A percentile compares a stretch with the other conserved stretches of the same genome.
Conservation (phyloP, 2,329 filamentous ascomycete genomes). For the Ceratocystis destructans region DNA sequence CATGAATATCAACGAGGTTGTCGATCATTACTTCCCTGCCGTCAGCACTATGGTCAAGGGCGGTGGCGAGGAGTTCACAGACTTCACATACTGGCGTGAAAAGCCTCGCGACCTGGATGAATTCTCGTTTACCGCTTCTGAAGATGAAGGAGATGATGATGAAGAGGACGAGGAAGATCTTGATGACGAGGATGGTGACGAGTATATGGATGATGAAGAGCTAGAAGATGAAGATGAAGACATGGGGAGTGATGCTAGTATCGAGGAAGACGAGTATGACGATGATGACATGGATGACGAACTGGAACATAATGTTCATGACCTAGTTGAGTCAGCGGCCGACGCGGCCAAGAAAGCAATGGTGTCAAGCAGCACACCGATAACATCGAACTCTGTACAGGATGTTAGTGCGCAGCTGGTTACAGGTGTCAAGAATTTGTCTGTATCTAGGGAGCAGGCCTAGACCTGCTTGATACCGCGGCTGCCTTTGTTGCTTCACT, state of each 20-base stretch:
- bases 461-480: not conserved
- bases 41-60: constrained; percentile 74
- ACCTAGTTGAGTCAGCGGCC: constrained; percentile 13
- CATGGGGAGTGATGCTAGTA: constrained; percentile 27
- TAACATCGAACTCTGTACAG: constrained; percentile 4
- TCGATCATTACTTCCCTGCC: constrained; percentile 96
- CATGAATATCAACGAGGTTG: constrained; percentile 89
- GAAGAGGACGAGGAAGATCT: constrained; percentile 40
- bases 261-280: constrained; percentile 31
- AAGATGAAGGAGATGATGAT: constrained; percentile 38
- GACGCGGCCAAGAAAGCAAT: constrained; percentile 14
- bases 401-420: constrained; percentile 20
- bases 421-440: constrained; percentile 20
- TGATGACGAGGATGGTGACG: constrained; percentile 36
- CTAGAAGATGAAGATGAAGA: constrained; percentile 27
- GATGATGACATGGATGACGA: constrained; percentile 24
- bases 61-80: constrained; percentile 87
- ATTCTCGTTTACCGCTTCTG: constrained; percentile 68
- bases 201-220: constrained; percentile 33
- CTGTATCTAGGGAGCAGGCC: constrained; percentile 15
- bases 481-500: not conserved
- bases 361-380: not conserved
- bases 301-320: constrained; percentile 15
- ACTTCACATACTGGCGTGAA: constrained; percentile 94
- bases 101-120: constrained; percentile 71